Percentiles rank a stretch among this genome's conserved stretches.
Conservation (phyloP, 1,139 yeast genomes). For the Candida mesenterica region DNA sequence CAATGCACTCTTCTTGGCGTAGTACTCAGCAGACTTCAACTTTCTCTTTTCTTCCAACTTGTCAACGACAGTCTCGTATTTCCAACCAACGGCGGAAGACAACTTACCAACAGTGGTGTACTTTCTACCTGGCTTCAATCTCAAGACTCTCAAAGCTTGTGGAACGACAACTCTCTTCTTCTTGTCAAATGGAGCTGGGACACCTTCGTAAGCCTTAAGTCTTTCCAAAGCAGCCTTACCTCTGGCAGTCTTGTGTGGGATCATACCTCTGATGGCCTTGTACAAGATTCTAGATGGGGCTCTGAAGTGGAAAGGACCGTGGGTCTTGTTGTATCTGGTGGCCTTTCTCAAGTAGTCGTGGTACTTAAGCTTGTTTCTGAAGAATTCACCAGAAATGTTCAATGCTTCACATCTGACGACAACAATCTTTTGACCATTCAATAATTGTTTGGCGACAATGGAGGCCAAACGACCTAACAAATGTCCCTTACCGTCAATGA, state of each 20-base stretch:
- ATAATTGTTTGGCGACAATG: constrained; percentile 95
- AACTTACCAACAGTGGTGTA: constrained; percentile 98
- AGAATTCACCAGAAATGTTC: constrained; percentile 99
- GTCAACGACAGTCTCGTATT: constrained; percentile 97
- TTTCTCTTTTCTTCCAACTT: constrained; percentile 99
- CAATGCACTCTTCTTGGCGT: constrained; percentile 97
- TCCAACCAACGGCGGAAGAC: constrained; percentile 98
- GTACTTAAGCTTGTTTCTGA: constrained; percentile 99
- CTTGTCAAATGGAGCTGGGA: constrained; percentile 99
- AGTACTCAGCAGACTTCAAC: constrained; percentile 98
- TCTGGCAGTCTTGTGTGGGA: constrained; percentile 99
- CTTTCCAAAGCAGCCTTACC: constrained; percentile 99
- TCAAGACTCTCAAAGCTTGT: constrained; percentile 98
- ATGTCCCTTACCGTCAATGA: constrained; percentile 99
- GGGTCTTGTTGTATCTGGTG: constrained; percentile 96
- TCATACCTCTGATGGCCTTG: constrained; percentile 99
- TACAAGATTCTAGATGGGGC: constrained; percentile 99
- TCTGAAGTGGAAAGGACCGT: constrained; percentile 99
- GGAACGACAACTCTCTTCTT: constrained; percentile 99
- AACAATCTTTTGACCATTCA: constrained; percentile 97
- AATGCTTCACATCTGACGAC: constrained; percentile 97
- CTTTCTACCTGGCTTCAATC: constrained; percentile 99
- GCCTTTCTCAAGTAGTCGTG: constrained; percentile 99
- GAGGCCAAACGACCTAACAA: constrained; percentile 99
- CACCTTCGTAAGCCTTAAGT: constrained; percentile 99